A percentile compares a stretch with the other conserved stretches of the same genome.
phyloP scores from a whole-genome alignment of 129 eudicot genomes.

The Kitagawia praeruptora region DNA sequence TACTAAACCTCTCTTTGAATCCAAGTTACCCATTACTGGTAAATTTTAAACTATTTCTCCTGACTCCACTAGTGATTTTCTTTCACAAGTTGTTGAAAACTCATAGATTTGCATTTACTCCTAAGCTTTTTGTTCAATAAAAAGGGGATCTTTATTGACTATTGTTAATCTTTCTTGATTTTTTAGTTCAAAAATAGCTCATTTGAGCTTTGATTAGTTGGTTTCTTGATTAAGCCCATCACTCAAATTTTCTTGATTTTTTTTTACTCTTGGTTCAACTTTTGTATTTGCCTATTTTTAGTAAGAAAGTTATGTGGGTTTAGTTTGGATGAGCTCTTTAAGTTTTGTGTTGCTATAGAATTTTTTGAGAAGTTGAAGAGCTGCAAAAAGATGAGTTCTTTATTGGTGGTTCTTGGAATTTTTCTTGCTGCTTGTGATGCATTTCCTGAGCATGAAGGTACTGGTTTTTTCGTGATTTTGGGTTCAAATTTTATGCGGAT shows the following conservation, averaged over 20 bases:
- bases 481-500: conserved; percentile 7
- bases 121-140: conserved; percentile 13
- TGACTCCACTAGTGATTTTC: conserved; percentile 13
- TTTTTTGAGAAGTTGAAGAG: background rate
- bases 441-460: conserved; percentile 65
- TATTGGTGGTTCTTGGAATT: conserved; percentile 43
- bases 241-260: background rate
- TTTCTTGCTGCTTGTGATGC: conserved; percentile 38
- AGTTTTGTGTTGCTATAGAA: background rate
- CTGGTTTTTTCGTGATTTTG: background rate
- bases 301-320: conserved; percentile 1
- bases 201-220: background rate
- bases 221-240: background rate
- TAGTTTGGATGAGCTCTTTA: conserved; percentile 21
- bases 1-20: conserved; percentile 53
- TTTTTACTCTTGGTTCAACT: background rate
- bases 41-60: conserved; percentile 13
- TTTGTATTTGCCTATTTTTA: background rate
- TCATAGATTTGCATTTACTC: conserved; percentile 22
- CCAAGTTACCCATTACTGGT: conserved; percentile 31
- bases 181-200: conserved; percentile 2
- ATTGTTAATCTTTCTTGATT: background rate
- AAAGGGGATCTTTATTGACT: background rate
- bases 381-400: conserved; percentile 34
- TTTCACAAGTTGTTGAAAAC: conserved; percentile 35